Base-by-base conservation (phyloP, 169 alveolate genomes). In the Plasmodium vivax region DNA sequence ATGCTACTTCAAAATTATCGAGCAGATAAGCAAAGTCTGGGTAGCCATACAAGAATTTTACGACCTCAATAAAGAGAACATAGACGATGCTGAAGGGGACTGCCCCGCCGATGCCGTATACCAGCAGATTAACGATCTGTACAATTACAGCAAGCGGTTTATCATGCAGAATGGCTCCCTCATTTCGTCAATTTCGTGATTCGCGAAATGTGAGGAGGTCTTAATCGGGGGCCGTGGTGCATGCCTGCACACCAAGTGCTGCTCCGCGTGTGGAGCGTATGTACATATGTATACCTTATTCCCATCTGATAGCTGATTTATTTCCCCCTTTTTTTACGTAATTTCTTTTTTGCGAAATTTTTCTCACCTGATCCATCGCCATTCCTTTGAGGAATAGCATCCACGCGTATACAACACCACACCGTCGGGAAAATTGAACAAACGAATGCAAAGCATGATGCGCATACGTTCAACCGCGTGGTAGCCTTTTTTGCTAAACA, bases 21-120 rank as follows among this genome's bases (percentile, higher is more conserved):
- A 85, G 43, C 93, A 85, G 54, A 51, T 85, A 30, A 85, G 79
- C 62, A 85, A 85, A 85, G 43, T 77, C 38, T 85, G 93, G 93
- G 81, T 85, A 3, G 38, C 58, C 10, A 85, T 85, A 74, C 93
- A 85, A 68, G 85, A 85, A 75, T 85, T 85, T 51, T 85, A 85
- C 30, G 85, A 85, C 36, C 85, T 68, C 38, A 73, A 85, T 54
- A 73, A 74, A 41, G 93, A 85, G 41, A 71, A 85, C 27, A 85
- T 85, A 51, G 93, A 85, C 12, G 41, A 85, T 54, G 36, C 54
- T 16, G 45, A 73, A 14, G 56, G 32, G 19, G 75, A 74, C 19
- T 68, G 68, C 62, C 62, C 85, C 1, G 68, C 73, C 1, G 38
- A 84, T 27, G 45, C 9, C 7, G 54, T 71, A 8, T 85, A 85